Evolutionary conservation across 441 rosid species (phyloP).

Genomic region (Eruca vesicaria): DNA sequence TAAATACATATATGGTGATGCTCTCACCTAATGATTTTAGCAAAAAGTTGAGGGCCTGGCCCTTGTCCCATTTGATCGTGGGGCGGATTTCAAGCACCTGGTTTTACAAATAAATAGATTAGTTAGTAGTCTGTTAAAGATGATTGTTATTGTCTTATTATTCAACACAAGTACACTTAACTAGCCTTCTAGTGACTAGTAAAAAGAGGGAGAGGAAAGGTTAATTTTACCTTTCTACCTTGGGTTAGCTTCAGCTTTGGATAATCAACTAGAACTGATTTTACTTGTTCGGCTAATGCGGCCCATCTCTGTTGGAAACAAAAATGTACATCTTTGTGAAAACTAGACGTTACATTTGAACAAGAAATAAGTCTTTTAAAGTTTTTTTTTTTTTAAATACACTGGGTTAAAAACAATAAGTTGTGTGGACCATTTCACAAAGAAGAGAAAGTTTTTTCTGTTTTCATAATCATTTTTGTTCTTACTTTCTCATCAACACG

Average conservation of each 20-base stretch:
- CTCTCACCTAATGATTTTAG: constrained; percentile 53
- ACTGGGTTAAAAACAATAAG: constrained; percentile 3
- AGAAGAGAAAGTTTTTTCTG: neutral
- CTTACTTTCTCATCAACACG: constrained; percentile 69
- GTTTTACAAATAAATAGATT: constrained; percentile 1
- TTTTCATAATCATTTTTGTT: constrained; percentile 15
- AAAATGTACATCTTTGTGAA: neutral
- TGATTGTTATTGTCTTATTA: neutral
- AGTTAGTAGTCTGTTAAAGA: neutral
- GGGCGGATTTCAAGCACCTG: constrained; percentile 77
- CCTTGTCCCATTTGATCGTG: constrained; percentile 77
- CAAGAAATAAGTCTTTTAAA: neutral
- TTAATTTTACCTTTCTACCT: constrained; percentile 60
- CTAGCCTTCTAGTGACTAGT: neutral
- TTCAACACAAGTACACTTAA: neutral
- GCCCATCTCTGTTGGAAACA: constrained; percentile 51
- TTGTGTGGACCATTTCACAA: neutral
- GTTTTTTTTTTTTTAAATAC: neutral
- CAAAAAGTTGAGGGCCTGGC: constrained; percentile 65
- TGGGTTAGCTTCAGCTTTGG: constrained; percentile 61
- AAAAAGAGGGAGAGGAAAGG: neutral
- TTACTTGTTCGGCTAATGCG: constrained; percentile 56
- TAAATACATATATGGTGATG: neutral
- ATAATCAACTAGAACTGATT: constrained; percentile 48
- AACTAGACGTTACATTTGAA: too few relatives aligned